Base-by-base conservation (phyloP, 2,329 filamentous ascomycete genomes). In the Pyrenochaeta sp. region DNA sequence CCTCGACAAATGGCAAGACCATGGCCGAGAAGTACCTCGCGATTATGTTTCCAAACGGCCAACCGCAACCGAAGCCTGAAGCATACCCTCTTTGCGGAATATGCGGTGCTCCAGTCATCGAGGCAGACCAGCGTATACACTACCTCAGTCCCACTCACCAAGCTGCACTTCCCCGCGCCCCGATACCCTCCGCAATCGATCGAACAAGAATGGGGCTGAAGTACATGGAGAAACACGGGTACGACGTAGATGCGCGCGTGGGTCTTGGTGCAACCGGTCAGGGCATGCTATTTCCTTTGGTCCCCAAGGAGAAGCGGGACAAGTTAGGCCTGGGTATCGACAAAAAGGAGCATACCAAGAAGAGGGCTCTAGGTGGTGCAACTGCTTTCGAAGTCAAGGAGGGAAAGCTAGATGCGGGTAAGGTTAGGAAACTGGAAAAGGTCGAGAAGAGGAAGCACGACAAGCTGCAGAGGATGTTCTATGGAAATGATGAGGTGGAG, bases 211-310 rank as follows among this genome's bases (percentile, higher is more conserved):
- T 90, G 81, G 90, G 90, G 0, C 77, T 92, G 6, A 78, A 83
- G 4, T 85, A 89, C 23, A 81, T 93, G 29, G 79, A 85, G 46
- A 81, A 84, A 0, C 83, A 89, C 53, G 90, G 90, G 23, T 93
- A 89, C 86, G 87, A 93, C 63, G 88, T 90, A 0, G 90, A 93
- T 73, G 80, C 85, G 23, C 81, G 91, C 2, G 75, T 78, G 14
- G 93, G 93, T 0, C 81, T 97, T 0, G 93, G 93, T 0, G 83
- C 83, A 9, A 77, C 79, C 2, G 87, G 90, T 0, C 77, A 82
- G 66, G 93, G 93, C 2, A 88, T 91, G 55, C 81, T 88, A 35
- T 88, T 87, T 60, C 93, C 93, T 1, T 81, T 97, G 58, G 92
- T 92, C 70, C 79, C 85, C 1, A 83, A 82, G 53, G 79, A 83